Conservation (phyloP, 192 early-diverging fungal genomes). For the Coemansia sp. region DNA sequence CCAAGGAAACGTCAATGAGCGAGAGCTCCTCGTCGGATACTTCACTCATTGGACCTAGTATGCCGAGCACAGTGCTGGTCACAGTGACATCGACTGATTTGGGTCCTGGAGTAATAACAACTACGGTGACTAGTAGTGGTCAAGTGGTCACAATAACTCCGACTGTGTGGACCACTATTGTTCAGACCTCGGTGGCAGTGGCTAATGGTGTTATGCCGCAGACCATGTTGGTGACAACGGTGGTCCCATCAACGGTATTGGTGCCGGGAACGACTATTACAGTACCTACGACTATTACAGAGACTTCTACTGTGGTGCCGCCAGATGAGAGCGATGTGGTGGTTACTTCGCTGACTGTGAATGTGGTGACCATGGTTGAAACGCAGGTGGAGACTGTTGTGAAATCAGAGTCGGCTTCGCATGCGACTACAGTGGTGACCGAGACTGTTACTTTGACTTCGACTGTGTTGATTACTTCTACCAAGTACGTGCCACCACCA, state of each 20-base stretch:
- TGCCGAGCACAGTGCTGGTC: conserved; percentile 4
- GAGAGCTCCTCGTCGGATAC: not conserved
- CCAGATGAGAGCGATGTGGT: not conserved
- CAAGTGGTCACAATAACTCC: not conserved
- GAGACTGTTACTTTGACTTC: conserved; percentile 7
- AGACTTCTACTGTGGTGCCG: not conserved
- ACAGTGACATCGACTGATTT: not conserved
- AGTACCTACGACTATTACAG: not conserved
- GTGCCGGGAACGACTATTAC: not conserved
- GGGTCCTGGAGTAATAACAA: not conserved
- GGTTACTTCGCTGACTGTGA: not conserved
- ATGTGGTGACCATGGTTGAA: not conserved
- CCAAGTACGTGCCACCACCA: not conserved
- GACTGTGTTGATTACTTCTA: not conserved
- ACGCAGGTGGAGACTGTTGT: not conserved
- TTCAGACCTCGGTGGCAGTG: not conserved
- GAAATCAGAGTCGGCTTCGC: not conserved
- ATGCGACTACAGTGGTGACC: not conserved
- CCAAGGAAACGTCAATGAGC: conserved; percentile 1
- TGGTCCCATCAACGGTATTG: not conserved
- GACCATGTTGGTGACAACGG: not conserved
- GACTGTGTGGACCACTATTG: not conserved
- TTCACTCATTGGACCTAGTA: not conserved
- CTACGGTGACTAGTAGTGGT: not conserved
- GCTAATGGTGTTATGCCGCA: not conserved